Evolutionary conservation across 306 rosid species (phyloP).

Genomic region (Vigna radiata): DNA sequence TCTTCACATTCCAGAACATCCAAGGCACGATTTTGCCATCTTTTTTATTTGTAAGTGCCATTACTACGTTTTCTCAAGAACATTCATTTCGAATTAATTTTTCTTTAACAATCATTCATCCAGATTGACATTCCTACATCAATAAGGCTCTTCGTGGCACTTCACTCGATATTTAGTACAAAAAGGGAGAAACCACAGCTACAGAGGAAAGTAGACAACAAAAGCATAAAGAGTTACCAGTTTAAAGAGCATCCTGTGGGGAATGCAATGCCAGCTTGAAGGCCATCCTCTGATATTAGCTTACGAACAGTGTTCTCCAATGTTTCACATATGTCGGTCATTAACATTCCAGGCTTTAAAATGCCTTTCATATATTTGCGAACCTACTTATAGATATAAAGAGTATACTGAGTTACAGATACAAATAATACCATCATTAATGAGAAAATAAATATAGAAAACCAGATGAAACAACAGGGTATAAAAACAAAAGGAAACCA

Average conservation of each 20-base stretch:
- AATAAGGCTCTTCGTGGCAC: not conserved
- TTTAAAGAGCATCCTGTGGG: slow-evolving; percentile 98
- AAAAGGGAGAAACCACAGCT: not conserved
- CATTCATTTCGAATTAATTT: not conserved
- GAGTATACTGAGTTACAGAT: slow-evolving; percentile 13
- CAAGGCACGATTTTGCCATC: no score
- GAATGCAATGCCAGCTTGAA: slow-evolving; percentile 99
- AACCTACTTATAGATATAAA: slow-evolving; percentile 62
- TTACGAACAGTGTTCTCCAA: slow-evolving; percentile 89
- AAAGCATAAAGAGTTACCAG: slow-evolving; percentile 58
- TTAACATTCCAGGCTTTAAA: slow-evolving; percentile 92
- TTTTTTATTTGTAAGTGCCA: not conserved
- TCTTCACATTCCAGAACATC: not conserved
- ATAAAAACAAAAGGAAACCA: not conserved
- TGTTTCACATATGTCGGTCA: slow-evolving; percentile 94
- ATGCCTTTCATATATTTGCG: slow-evolving; percentile 82
- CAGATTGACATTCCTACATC: not conserved
- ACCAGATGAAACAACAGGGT: not conserved
- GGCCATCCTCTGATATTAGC: slow-evolving; percentile 89
- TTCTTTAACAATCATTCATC: not conserved
- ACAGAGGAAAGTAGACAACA: slow-evolving; percentile 16
- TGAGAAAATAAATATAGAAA: slow-evolving; percentile 13
- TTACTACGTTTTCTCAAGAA: not conserved
- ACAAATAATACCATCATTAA: not conserved
- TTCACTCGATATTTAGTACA: not conserved